Evolutionary conservation across 1,284 basidiomycete species (phyloP).

Genomic region (Phellopilus nigrolimitatus): DNA sequence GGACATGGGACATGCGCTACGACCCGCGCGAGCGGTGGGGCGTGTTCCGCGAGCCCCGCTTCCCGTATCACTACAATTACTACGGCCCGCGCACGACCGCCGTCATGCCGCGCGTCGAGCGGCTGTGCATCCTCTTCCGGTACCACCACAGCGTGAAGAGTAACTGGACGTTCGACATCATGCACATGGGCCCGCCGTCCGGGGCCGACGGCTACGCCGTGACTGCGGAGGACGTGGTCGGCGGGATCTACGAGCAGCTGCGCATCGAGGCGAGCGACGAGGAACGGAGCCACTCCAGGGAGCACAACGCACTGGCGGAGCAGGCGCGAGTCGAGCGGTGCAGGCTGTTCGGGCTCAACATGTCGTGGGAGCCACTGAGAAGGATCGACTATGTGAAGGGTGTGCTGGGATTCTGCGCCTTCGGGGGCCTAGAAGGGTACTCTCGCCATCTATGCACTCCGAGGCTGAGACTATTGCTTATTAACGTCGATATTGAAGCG

Average conservation of each 20-base stretch:
- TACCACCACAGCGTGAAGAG: slow-evolving; percentile 2
- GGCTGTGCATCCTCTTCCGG: slow-evolving; percentile 13
- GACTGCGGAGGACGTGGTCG: slow-evolving; percentile 15
- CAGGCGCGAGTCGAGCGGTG: slow-evolving; percentile 10
- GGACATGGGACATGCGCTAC: slow-evolving; percentile 19
- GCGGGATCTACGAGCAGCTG: slow-evolving; percentile 12
- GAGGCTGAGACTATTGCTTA: slow-evolving; percentile 4
- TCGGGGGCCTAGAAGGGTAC: slow-evolving; percentile 11
- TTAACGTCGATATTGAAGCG: slow-evolving; percentile 1
- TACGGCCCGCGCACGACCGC: slow-evolving; percentile 12
- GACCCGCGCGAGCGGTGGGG: slow-evolving; percentile 13
- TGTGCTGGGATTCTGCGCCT: slow-evolving; percentile 12
- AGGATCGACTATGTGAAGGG: slow-evolving; percentile 17
- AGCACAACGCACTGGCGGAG: slow-evolving; percentile 10
- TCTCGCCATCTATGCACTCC: slow-evolving; percentile 13
- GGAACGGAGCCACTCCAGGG: background rate
- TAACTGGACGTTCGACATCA: slow-evolving; percentile 15
- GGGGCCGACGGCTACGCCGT: slow-evolving; percentile 11
- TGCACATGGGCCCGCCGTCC: slow-evolving; percentile 6
- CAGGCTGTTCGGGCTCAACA: slow-evolving; percentile 8
- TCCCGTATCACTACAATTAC: slow-evolving; percentile 15
- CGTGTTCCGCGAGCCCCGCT: slow-evolving; percentile 7
- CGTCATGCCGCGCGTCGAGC: slow-evolving; percentile 12
- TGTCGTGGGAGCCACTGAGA: slow-evolving; percentile 1
- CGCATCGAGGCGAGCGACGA: background rate